Conservation (phyloP, 2,329 filamentous ascomycete genomes). For the Xylariales sp. region DNA sequence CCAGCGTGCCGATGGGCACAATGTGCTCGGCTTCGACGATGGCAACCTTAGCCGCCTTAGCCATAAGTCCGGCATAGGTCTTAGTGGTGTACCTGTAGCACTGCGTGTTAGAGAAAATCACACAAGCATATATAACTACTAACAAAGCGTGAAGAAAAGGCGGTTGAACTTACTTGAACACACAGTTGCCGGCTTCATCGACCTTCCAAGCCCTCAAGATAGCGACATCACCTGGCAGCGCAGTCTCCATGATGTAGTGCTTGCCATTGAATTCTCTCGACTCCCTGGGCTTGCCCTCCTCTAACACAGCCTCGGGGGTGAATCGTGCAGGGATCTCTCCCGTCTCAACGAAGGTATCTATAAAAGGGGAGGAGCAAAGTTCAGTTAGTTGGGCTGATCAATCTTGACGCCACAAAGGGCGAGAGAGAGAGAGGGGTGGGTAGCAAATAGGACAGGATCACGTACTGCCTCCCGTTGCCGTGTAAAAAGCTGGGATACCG, state of each 20-base stretch:
- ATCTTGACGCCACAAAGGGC: not conserved
- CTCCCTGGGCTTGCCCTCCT: conserved; percentile 63
- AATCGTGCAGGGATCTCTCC: conserved; percentile 64
- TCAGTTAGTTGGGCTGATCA: too few species aligned
- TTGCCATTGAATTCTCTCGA: conserved; percentile 69
- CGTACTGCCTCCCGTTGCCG: conserved; percentile 65
- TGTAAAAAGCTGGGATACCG: conserved; percentile 78
- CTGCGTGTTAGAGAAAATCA: not conserved
- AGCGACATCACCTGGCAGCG: conserved; percentile 71
- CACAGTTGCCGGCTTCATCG: conserved; percentile 72
- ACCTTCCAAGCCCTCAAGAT: conserved; percentile 74
- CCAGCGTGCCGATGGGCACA: conserved; percentile 68
- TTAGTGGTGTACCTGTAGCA: conserved; percentile 63
- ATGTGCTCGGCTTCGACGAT: conserved; percentile 87
- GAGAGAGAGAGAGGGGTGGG: too few species aligned
- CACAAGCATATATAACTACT: too few species aligned
- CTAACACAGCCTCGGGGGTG: conserved; percentile 54
- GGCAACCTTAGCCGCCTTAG: conserved; percentile 71
- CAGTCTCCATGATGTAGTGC: conserved; percentile 72
- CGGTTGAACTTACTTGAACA: conserved; percentile 57
- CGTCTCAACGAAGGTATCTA: conserved; percentile 61
- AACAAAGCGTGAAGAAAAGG: too few species aligned
- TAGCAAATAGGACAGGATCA: too few species aligned
- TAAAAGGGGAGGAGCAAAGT: too few species aligned
- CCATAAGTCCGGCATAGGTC: conserved; percentile 72